Evolutionary conservation across 495 filamentous ascomycete species (phyloP).

Genomic region (Xanthoparmelia taractica): DNA sequence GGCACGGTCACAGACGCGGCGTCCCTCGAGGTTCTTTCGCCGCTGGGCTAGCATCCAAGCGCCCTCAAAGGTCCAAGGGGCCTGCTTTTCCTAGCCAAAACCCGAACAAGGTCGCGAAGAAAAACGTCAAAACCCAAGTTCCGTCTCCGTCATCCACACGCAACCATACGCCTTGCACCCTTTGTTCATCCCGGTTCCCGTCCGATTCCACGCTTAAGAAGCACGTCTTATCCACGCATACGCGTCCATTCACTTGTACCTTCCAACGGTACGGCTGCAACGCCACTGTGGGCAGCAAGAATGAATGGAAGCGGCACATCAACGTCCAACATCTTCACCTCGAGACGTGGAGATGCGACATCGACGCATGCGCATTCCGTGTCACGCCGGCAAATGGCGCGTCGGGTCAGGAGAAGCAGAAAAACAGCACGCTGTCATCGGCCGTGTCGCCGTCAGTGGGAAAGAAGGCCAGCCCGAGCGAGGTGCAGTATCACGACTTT

Average conservation of each 20-base stretch:
- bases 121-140: conserved; percentile 1
- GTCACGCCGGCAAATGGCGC: conserved; percentile 24
- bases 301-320: conserved; percentile 95
- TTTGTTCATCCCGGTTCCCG: conserved; percentile 18
- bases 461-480: conserved; percentile 4
- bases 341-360: conserved; percentile 72
- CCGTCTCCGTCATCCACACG: background rate
- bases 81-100: conserved; percentile 2
- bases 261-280: conserved; percentile 76
- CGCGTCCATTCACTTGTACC: conserved; percentile 69
- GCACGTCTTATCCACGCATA: conserved; percentile 31
- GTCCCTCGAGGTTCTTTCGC: conserved; percentile 7
- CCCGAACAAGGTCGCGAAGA: conserved; percentile 13
- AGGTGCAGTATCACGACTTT: conserved; percentile 54
- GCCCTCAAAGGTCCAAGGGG: conserved; percentile 10
- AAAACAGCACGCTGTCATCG: background rate
- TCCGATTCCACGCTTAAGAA: conserved; percentile 24
- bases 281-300: conserved; percentile 83
- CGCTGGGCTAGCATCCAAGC: conserved; percentile 8
- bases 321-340: conserved; percentile 71
- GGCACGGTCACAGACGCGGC: conserved; percentile 3
- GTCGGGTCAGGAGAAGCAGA: background rate
- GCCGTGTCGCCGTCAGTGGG: background rate
- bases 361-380: conserved; percentile 47
- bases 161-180: conserved; percentile 16